Conservation (phyloP, 352 stramenopile species). For the Phytophthora europaea region DNA sequence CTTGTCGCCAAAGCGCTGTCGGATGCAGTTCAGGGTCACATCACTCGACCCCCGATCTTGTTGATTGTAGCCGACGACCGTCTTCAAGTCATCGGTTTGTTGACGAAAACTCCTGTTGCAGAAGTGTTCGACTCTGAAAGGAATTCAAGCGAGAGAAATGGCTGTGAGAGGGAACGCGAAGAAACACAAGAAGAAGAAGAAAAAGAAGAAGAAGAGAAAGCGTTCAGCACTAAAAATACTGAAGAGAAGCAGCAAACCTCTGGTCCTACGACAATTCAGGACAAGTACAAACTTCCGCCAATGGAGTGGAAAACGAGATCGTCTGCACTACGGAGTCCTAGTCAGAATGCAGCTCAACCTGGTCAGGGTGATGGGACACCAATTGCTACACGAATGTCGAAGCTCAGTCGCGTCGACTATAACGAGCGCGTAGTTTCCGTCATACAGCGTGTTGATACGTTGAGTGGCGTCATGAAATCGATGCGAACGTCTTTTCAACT, state of each 20-base stretch:
- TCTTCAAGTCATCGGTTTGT: constrained; percentile 28
- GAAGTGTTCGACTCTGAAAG: constrained; percentile 2
- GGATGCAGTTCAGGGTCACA: constrained; percentile 12
- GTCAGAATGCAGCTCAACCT: background rate
- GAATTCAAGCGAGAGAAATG: background rate
- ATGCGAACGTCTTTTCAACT: constrained; percentile 68
- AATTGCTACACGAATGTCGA: constrained; percentile 18
- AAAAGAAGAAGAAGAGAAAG: background rate
- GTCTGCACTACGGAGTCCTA: background rate
- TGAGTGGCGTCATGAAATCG: constrained; percentile 51
- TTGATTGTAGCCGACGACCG: constrained; percentile 25
- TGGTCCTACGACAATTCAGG: constrained; percentile 49
- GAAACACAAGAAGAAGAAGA: constrained; percentile 3
- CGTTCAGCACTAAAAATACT: background rate
- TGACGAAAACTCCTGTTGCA: constrained; percentile 14
- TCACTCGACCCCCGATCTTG: constrained; percentile 11
- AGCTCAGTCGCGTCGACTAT: constrained; percentile 44
- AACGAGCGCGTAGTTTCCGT: constrained; percentile 47
- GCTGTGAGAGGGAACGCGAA: background rate
- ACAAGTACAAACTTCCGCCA: constrained; percentile 52
- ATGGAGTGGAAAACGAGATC: constrained; percentile 37
- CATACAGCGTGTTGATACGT: constrained; percentile 45
- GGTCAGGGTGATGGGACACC: background rate
- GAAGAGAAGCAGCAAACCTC: background rate
- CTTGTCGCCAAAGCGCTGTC: constrained; percentile 15